Conservation (phyloP, 2,329 filamentous ascomycete species). For the Fusarium coffeatum region DNA sequence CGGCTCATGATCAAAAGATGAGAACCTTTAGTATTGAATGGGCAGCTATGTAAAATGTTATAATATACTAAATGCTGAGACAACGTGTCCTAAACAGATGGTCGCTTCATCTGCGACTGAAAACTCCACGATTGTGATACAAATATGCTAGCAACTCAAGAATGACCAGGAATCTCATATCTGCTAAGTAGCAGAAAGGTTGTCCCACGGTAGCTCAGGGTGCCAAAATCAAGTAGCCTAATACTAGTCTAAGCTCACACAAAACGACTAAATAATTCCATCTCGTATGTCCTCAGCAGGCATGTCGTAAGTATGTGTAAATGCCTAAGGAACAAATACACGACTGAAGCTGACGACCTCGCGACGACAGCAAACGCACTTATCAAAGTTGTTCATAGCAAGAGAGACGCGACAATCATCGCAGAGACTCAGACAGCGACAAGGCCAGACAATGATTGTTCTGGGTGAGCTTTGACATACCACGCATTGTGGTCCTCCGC, state of each 20-base stretch:
- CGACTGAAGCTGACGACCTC: constrained; percentile 90
- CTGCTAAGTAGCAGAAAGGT: constrained; percentile 4
- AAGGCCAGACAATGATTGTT: constrained; percentile 95
- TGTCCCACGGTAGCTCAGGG: not conserved
- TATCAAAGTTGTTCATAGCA: constrained; percentile 97
- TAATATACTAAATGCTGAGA: constrained; percentile 30
- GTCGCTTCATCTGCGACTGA: constrained; percentile 8
- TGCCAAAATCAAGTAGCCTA: not conserved
- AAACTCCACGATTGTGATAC: not conserved
- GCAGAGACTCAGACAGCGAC: constrained; percentile 91
- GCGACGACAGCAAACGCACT: constrained; percentile 92
- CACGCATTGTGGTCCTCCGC: constrained; percentile 84
- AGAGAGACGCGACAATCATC: constrained; percentile 94
- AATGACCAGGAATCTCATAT: not conserved
- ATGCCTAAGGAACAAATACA: constrained; percentile 79
- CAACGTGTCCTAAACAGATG: constrained; percentile 13
- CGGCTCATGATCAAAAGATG: constrained; percentile 57
- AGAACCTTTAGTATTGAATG: constrained; percentile 90
- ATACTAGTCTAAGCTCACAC: not conserved
- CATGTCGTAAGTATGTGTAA: not conserved
- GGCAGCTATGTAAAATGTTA: constrained; percentile 80
- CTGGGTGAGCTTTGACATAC: constrained; percentile 89
- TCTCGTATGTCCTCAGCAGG: not conserved
- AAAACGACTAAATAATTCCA: not conserved
- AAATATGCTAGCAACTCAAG: constrained; percentile 27